These are phyloP conservation scores for Zhuliangozyma parablackwelliae DNA, from an alignment of 1,139 yeast genomes.

Conservation along the genomic window DNA sequence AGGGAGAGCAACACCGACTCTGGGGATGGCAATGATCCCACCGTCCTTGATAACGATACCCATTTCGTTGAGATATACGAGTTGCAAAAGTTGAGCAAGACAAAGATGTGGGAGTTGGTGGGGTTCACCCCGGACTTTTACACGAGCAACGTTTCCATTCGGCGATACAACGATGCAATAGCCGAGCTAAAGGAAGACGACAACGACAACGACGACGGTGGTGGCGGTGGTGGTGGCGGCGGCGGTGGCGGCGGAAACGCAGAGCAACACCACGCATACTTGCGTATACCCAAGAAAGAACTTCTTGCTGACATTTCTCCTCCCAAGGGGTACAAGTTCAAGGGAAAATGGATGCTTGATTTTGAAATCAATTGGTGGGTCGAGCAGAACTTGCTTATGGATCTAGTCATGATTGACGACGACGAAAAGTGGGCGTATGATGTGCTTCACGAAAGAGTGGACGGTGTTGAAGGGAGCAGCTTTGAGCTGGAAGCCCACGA, in stretches of 20 bases:
- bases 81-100: conserved; percentile 52
- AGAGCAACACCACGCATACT: conserved; percentile 9
- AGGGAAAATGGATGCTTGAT: conserved; percentile 53
- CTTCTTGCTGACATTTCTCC: conserved; percentile 39
- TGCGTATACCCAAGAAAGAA: conserved; percentile 12
- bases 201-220: background rate
- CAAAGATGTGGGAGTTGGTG: conserved; percentile 55
- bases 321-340: conserved; percentile 57
- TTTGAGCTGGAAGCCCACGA: background rate
- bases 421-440: conserved; percentile 83
- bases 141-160: conserved; percentile 34
- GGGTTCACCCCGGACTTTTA: conserved; percentile 57
- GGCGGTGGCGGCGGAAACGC: conserved; percentile 1
- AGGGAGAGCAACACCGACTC: too few relatives aligned
- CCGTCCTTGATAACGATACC: conserved; percentile 3
- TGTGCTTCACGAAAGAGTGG: conserved; percentile 3
- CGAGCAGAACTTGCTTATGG: conserved; percentile 40
- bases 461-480: background rate
- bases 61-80: conserved; percentile 60
- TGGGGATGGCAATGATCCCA: conserved; percentile 1
- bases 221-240: conserved; percentile 8
- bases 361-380: conserved; percentile 60
- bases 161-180: conserved; percentile 14
- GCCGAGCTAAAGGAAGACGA: conserved; percentile 1
- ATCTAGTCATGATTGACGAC: conserved; percentile 54